A percentile compares a stretch with the other conserved stretches of the same genome.
Evolutionary conservation across 2,329 filamentous ascomycete genomes (phyloP).

Genomic region (Sporothrix pallida): DNA sequence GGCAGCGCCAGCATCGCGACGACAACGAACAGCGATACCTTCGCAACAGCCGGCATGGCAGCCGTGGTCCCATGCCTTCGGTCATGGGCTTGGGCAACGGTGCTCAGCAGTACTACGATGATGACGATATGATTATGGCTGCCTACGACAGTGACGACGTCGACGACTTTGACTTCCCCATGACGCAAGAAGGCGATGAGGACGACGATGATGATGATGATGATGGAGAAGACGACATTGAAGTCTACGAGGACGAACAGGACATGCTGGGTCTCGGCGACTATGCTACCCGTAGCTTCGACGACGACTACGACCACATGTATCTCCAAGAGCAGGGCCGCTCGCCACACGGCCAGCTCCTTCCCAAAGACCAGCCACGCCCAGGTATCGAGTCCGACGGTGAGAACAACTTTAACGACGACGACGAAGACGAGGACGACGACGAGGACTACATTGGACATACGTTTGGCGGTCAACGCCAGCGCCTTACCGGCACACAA

Average conservation of each 20-base stretch:
- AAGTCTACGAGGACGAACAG: constrained; percentile 43
- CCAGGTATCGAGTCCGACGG: constrained; percentile 58
- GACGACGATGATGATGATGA: constrained; percentile 46
- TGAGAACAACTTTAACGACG: not conserved
- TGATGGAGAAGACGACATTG: constrained; percentile 41
- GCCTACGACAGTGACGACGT: constrained; percentile 41
- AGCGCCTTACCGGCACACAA: not conserved
- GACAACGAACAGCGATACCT: not conserved
- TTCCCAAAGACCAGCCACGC: constrained; percentile 63
- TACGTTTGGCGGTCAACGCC: not conserved
- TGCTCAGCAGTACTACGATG: constrained; percentile 42
- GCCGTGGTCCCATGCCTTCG: constrained; percentile 37
- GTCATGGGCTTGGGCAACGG: constrained; percentile 41
- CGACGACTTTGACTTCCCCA: constrained; percentile 41
- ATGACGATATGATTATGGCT: constrained; percentile 37
- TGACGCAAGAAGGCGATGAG: constrained; percentile 48
- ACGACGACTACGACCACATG: not conserved
- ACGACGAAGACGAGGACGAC: not conserved
- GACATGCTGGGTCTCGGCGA: constrained; percentile 11
- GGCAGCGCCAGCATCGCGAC: not conserved
- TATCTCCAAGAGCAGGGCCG: constrained; percentile 2
- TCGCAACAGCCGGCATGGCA: constrained; percentile 34
- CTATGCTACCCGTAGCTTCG: not conserved
- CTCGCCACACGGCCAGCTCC: constrained; percentile 36
- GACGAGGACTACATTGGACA: constrained; percentile 6